Evolutionary conservation across 305 asterid genomes (phyloP), one percentile per base, ranked within the genome.

Genomic region (Solanum hybrid): DNA sequence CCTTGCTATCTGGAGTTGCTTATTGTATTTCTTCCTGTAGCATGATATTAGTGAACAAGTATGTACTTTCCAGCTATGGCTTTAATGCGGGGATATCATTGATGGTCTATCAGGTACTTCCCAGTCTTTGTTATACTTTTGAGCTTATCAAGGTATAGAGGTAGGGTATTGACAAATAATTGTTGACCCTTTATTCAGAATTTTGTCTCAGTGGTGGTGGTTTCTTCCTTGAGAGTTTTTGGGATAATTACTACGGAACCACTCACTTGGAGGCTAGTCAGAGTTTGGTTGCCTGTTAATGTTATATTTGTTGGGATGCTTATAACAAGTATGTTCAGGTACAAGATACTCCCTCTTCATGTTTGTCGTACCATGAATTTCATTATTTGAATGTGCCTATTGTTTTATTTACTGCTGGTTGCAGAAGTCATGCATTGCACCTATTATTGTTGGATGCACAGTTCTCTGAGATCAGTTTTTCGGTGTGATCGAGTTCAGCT

Each of bases 281-380:
- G 93, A 91, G 98, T 95, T 91, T 97, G 98, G 99, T 92, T 97
- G 92, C 99, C 99, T 83, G 98, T 96, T 87, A 97, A 97, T 89
- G 86, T 94, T 76, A 95, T 97, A 92, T 97, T 96, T 92, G 99
- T 97, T 8, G 99, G 99, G 93, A 97, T 96, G 99, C 98, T 97
- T 82, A 93, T 96, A 92, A 94, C 98, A 90, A 97, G 99, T 92
- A 97, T 97, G 99, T 96, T 95, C 93, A 97, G 99, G 99, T 97
- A 96, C 89, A 88, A 57, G 82, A 12, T 90, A 88, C 89, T 87
- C 34, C 31, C 40, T 28, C 85, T 75, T 87, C 85, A 37, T 88
- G 85, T 46, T 36, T 76, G 87, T 61, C 10, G 33, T 83, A 61
- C 35, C 51, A 85, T 85, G 76, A 33, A 85, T 85, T 85, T 85